These are phyloP conservation scores for Trichoderma erinaceum DNA, from an alignment of 495 filamentous ascomycete species.

Conservation along the genomic window DNA sequence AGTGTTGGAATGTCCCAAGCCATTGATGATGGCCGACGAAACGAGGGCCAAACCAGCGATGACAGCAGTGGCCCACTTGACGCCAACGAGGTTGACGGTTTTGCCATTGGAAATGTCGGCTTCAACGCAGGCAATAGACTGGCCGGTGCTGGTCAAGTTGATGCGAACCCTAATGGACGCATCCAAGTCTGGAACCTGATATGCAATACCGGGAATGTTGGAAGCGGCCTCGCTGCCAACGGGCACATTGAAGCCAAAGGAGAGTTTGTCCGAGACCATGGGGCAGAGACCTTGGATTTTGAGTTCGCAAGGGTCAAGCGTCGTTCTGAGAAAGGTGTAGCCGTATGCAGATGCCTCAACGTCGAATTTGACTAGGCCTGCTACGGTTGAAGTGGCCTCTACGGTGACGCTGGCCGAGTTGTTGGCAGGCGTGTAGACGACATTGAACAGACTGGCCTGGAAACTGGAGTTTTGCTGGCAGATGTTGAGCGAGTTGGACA, in stretches of 20 bases:
- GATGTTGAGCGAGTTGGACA: constrained; percentile 69
- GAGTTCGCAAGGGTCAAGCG: constrained; percentile 69
- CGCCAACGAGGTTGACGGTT: constrained; percentile 81
- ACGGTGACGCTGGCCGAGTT: constrained; percentile 66
- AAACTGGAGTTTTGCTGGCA: constrained; percentile 76
- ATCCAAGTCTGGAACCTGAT: constrained; percentile 87
- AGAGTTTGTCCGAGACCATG: constrained; percentile 81
- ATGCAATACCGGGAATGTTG: constrained; percentile 77
- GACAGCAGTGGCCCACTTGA: constrained; percentile 83
- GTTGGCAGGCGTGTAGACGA: constrained; percentile 72
- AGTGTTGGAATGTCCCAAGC: constrained; percentile 88
- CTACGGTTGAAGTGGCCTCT: constrained; percentile 75
- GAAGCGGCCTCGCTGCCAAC: constrained; percentile 49
- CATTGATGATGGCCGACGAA: constrained; percentile 74
- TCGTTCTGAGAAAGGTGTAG: constrained; percentile 55
- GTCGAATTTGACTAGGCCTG: constrained; percentile 76
- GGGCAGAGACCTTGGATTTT: constrained; percentile 77
- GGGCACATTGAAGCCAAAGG: constrained; percentile 61
- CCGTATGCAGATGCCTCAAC: constrained; percentile 77
- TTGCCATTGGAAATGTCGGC: constrained; percentile 87
- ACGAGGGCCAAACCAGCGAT: constrained; percentile 79
- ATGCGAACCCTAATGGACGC: constrained; percentile 77
- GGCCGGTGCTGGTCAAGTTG: constrained; percentile 53
- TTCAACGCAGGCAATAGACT: constrained; percentile 79
- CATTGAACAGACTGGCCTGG: constrained; percentile 75